A percentile compares a stretch with the other conserved stretches of the same genome.
Evolutionary conservation across 1,139 yeast genomes (phyloP).

Genomic region (Zygoascus sp.): DNA sequence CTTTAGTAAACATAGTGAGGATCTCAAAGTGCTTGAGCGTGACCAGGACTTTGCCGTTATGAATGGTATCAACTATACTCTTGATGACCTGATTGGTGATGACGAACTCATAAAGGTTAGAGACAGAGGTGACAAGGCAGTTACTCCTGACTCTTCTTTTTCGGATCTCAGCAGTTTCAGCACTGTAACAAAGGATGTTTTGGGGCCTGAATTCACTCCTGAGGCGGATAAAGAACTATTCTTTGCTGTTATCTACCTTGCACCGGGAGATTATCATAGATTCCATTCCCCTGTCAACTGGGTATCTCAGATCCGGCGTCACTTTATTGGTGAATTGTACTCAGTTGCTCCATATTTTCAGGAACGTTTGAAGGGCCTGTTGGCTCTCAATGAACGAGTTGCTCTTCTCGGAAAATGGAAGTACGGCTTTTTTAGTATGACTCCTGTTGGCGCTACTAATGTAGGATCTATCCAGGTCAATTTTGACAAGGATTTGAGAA

Average conservation of each 20-base stretch:
- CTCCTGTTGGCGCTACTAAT: slow-evolving; percentile 98
- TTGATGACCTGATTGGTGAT: slow-evolving; percentile 64
- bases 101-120: slow-evolving; percentile 20
- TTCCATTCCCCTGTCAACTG: slow-evolving; percentile 96
- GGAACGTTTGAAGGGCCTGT: slow-evolving; percentile 75
- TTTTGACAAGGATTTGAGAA: slow-evolving; percentile 85
- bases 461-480: slow-evolving; percentile 92
- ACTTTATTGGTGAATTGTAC: slow-evolving; percentile 91
- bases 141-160: slow-evolving; percentile 18
- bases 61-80: slow-evolving; percentile 69
- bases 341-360: slow-evolving; percentile 98
- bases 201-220: slow-evolving; percentile 28
- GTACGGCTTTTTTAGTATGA: slow-evolving; percentile 96
- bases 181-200: slow-evolving; percentile 26
- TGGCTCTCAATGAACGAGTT: slow-evolving; percentile 91
- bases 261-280: slow-evolving; percentile 98
- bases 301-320: slow-evolving; percentile 92
- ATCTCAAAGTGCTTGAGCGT: slow-evolving; percentile 46
- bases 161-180: slow-evolving; percentile 22
- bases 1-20: slow-evolving; percentile 38
- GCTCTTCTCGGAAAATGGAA: slow-evolving; percentile 95
- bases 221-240: slow-evolving; percentile 55
- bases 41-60: slow-evolving; percentile 74
- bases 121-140: slow-evolving; percentile 36
- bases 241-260: slow-evolving; percentile 88